These are phyloP conservation scores for Suillus alpinus DNA, from an alignment of 768 basidiomycete genomes.

Conservation along the genomic window DNA sequence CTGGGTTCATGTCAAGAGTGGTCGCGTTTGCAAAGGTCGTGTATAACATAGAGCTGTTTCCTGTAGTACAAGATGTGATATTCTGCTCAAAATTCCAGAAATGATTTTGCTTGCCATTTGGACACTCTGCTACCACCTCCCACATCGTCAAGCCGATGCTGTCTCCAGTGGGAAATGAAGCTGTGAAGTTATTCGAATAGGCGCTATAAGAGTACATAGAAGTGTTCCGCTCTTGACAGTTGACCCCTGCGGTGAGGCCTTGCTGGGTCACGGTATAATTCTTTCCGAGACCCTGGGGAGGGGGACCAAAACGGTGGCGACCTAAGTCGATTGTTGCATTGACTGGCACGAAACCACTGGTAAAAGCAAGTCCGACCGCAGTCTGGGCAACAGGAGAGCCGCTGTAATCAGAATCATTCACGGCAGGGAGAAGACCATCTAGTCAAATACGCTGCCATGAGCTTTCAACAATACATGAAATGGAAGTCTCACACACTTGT, in stretches of 20 bases:
- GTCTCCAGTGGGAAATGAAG: neutral
- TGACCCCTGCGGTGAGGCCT: slow-evolving; percentile 1
- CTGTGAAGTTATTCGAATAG: neutral
- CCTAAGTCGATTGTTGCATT: neutral
- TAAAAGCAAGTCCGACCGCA: neutral
- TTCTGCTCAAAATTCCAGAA: neutral
- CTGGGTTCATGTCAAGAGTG: neutral
- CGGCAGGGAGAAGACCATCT: slow-evolving; percentile 9
- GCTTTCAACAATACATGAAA: neutral
- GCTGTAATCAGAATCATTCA: neutral
- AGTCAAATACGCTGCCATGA: neutral
- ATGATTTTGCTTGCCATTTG: neutral
- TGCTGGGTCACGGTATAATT: slow-evolving; percentile 2
- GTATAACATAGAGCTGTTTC: slow-evolving; percentile 1
- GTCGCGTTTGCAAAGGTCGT: neutral
- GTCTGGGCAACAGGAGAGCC: neutral
- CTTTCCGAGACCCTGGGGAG: neutral
- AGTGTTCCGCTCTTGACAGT: neutral
- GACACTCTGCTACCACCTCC: neutral
- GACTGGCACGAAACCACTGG: slow-evolving; percentile 4
- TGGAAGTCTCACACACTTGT: neutral
- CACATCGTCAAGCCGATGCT: neutral
- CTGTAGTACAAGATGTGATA: neutral
- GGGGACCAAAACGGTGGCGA: neutral
- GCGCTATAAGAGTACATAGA: neutral